These are phyloP conservation scores for Vinca minor DNA, from an alignment of 257 asterid genomes.

Conservation along the genomic window DNA sequence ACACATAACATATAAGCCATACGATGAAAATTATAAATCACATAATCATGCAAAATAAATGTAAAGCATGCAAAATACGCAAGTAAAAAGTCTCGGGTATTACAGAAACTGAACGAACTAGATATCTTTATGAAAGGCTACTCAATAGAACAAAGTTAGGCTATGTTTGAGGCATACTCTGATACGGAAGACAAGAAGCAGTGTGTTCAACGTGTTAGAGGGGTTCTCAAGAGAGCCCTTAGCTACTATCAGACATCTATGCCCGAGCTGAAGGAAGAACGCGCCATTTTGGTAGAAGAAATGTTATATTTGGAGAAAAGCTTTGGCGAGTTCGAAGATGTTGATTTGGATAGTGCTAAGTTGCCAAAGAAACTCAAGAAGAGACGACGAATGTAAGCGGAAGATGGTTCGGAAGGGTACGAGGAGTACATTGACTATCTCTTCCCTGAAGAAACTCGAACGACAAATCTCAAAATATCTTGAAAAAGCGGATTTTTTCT, in stretches of 20 bases:
- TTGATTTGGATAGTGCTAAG: constrained; percentile 58
- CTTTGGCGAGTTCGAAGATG: constrained; percentile 59
- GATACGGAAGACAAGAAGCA: constrained; percentile 47
- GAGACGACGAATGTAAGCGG: constrained; percentile 75
- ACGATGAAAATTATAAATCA: too few relatives aligned
- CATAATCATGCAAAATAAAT: too few relatives aligned
- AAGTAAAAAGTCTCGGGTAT: too few relatives aligned
- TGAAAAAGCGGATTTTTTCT: too few relatives aligned
- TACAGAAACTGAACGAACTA: constrained; percentile 71
- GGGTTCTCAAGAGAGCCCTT: constrained; percentile 68
- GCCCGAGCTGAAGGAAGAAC: constrained; percentile 81
- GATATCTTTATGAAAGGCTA: constrained; percentile 86
- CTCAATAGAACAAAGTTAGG: constrained; percentile 86
- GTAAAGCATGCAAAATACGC: too few relatives aligned
- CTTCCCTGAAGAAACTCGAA: constrained; percentile 80
- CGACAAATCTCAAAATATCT: constrained; percentile 57
- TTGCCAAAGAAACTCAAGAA: constrained; percentile 83
- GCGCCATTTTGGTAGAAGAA: constrained; percentile 88
- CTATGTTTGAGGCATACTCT: constrained; percentile 79
- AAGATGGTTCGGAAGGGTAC: constrained; percentile 76
- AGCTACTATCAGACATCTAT: constrained; percentile 58
- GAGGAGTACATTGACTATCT: constrained; percentile 85
- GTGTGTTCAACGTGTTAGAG: constrained; percentile 70
- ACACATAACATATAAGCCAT: too few relatives aligned
- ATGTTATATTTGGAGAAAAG: constrained; percentile 67